Evolutionary conservation across 2,329 filamentous ascomycete genomes (phyloP), one percentile per base, ranked within the genome.

Genomic region (Fusarium marasasianum): DNA sequence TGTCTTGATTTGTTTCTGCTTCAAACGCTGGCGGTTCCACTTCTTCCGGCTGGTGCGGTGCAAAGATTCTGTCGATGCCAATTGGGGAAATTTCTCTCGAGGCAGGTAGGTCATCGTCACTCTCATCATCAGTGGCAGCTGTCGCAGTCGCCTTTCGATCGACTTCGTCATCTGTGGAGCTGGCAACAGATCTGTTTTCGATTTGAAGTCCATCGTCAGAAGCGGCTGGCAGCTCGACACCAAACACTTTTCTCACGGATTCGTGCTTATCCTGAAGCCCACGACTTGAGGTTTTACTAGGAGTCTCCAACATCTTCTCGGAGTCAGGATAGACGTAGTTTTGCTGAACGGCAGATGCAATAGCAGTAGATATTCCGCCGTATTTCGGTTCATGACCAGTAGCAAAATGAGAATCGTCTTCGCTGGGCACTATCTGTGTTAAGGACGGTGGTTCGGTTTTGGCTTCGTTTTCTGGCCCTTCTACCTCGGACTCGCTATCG

Each of bases 121-220:
- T 74, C 24, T 73, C 66, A 18, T 67, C 66, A 15, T 74, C 66
- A 43, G 53, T 60, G 20, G n/a, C 22, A 26, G 37, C 18, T 37
- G 48, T 48, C 22, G 53, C 54, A 26, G 38, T 50, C 26, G 43
- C 20, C 35, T 59, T 56, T 15, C 24, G 43, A 38, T 63, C 31
- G 18, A 48, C 15, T 33, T 35, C 56, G 22, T 61, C 40, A 33
- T 66, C 29, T 37, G 31, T 35, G 35, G 40, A 37, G 31, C 31
- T 50, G 31, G n/a, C 26, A 4, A 38, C 38, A 29, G 45, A 35
- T 33, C 33, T 61, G 24, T 26, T 53, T 43, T 29, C 33, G 24
- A 11, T n/a, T 51, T 37, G 35, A 17, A 40, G 22, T n/a, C 51
- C 29, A 31, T 26, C 24, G 51, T 56, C 37, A 45, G 44, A 35